A percentile compares a stretch with the other conserved stretches of the same genome.
These are phyloP conservation scores for Alternaria sp. DNA, from an alignment of 2,329 filamentous ascomycete species.

Conservation along the genomic window DNA sequence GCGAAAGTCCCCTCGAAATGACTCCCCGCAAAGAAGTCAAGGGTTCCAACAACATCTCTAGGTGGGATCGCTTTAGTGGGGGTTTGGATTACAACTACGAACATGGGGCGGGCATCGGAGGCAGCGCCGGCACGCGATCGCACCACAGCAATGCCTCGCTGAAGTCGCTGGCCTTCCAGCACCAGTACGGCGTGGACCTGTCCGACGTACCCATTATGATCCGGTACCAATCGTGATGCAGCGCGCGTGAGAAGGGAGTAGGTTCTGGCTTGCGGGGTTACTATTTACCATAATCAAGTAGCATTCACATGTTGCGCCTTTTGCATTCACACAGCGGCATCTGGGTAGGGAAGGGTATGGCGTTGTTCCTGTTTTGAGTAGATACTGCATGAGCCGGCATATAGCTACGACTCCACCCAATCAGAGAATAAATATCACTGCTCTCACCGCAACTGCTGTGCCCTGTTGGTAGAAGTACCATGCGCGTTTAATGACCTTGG, in stretches of 20 bases:
- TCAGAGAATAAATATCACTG: constrained; percentile 11
- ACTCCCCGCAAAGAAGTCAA: background rate
- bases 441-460: background rate
- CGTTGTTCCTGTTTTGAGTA: constrained; percentile 17
- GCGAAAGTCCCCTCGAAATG: background rate
- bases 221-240: constrained; percentile 39
- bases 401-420: constrained; percentile 9
- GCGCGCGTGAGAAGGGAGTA: constrained; percentile 10
- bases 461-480: background rate
- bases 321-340: constrained; percentile 17
- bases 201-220: constrained; percentile 41
- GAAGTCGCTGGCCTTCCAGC: constrained; percentile 38
- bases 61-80: constrained; percentile 45
- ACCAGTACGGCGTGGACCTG: constrained; percentile 41
- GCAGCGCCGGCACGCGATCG: constrained; percentile 45
- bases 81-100: constrained; percentile 47
- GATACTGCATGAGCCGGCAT: constrained; percentile 12
- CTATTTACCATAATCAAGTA: background rate
- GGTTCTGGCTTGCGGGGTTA: constrained; percentile 4
- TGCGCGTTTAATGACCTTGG: background rate
- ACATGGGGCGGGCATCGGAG: constrained; percentile 40
- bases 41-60: constrained; percentile 1
- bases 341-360: constrained; percentile 7
- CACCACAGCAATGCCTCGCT: constrained; percentile 37
- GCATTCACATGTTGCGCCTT: constrained; percentile 1